Evolutionary conservation across 2,329 filamentous ascomycete genomes (phyloP).

Genomic region (Chrysoporthe puriensis): DNA sequence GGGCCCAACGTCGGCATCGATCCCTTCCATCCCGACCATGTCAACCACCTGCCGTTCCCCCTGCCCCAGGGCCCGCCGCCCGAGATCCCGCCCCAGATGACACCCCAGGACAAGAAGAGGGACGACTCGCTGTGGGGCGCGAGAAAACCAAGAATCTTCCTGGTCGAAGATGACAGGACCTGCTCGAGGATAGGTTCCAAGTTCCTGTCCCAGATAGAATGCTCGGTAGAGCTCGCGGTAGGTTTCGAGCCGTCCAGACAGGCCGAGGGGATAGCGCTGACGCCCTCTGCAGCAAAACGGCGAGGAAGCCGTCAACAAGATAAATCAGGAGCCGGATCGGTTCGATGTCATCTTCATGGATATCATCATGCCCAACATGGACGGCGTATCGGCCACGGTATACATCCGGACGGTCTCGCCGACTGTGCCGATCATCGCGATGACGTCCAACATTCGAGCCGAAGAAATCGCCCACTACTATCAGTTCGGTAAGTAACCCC

Average conservation of each 20-base stretch:
- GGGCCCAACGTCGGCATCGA: conserved; percentile 91
- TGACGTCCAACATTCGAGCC: conserved; percentile 97
- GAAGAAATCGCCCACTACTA: conserved; percentile 98
- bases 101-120: conserved; percentile 40
- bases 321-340: conserved; percentile 56
- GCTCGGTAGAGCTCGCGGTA: conserved; percentile 54
- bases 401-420: conserved; percentile 87
- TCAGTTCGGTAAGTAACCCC: conserved; percentile 74
- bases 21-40: conserved; percentile 91
- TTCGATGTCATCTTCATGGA: conserved; percentile 82
- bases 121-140: conserved; percentile 59
- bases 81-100: conserved; percentile 45
- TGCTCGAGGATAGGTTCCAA: conserved; percentile 71
- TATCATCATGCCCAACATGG: conserved; percentile 96
- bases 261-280: conserved; percentile 26
- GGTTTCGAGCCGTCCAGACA: not conserved
- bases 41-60: conserved; percentile 90
- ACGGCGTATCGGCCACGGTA: conserved; percentile 92
- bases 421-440: conserved; percentile 87
- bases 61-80: conserved; percentile 67
- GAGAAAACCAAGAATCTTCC: conserved; percentile 76
- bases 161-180: conserved; percentile 82
- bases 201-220: conserved; percentile 68
- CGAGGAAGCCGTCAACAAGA: conserved; percentile 86
- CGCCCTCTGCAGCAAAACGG: conserved; percentile 71